Conservation (phyloP, 192 early-diverging fungal species). For the Backusella parvicylindrica region DNA sequence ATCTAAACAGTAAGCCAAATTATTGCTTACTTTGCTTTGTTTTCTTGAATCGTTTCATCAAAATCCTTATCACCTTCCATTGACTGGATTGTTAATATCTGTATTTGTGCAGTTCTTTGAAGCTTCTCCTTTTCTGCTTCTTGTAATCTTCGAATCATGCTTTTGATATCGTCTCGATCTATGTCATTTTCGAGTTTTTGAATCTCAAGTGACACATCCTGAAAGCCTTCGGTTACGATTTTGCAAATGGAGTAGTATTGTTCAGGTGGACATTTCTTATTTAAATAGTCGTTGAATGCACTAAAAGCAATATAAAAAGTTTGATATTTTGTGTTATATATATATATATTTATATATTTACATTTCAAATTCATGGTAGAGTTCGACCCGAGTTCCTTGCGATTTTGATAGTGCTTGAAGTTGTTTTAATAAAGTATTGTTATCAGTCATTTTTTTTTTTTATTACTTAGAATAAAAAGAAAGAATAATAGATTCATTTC, state of each 20-base stretch:
- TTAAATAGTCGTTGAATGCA: conserved; percentile 33
- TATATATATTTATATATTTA: not conserved
- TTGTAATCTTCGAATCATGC: conserved; percentile 26
- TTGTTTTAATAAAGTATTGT: not conserved
- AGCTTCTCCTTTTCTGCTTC: conserved; percentile 32
- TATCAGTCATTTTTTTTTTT: conserved; percentile 4
- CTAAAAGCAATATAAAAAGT: conserved; percentile 5
- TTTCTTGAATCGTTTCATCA: conserved; percentile 17
- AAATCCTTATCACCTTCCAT: conserved; percentile 25
- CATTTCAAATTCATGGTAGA: conserved; percentile 35
- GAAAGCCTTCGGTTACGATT: conserved; percentile 41
- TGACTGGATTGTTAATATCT: conserved; percentile 30
- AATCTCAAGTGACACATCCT: conserved; percentile 34
- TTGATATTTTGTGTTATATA: not conserved
- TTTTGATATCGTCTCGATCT: conserved; percentile 7
- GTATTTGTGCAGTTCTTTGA: conserved; percentile 13
- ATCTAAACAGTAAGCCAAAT: too few species aligned
- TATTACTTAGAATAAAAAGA: too few species aligned
- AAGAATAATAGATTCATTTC: too few species aligned
- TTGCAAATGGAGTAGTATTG: conserved; percentile 38
- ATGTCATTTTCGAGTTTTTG: conserved; percentile 27
- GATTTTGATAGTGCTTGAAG: conserved; percentile 18
- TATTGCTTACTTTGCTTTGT: conserved; percentile 4
- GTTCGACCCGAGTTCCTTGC: conserved; percentile 24
- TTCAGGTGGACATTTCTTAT: conserved; percentile 21